Evolutionary conservation across 192 early-diverging fungal species (phyloP).

Genomic region (Coemansia reversa): DNA sequence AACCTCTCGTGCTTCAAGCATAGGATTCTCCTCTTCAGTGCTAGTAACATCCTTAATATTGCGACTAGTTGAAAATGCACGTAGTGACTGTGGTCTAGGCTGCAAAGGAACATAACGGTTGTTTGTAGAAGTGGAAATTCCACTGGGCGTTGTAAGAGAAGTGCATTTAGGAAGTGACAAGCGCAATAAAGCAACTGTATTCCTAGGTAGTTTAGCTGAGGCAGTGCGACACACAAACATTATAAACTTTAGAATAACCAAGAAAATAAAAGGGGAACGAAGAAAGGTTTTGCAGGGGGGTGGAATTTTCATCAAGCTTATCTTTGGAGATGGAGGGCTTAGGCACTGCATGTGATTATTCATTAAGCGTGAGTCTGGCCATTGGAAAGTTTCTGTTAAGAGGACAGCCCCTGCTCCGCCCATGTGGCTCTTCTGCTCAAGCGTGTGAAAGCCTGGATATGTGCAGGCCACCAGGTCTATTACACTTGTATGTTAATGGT

Average conservation of each 20-base stretch:
- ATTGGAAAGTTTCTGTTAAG: neutral
- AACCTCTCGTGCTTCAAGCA: conserved; percentile 60
- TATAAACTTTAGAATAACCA: neutral
- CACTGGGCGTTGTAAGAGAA: neutral
- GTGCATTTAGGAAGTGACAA: neutral
- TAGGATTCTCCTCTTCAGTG: conserved; percentile 50
- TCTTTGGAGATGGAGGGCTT: neutral
- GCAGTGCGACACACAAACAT: neutral
- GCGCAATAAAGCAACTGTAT: neutral
- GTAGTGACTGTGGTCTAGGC: neutral
- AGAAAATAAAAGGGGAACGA: conserved; percentile 5
- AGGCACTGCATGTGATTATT: neutral
- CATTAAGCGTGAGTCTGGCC: too few relatives aligned
- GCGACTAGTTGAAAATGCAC: conserved; percentile 11
- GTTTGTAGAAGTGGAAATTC: neutral
- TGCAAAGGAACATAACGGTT: neutral
- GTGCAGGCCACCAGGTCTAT: neutral
- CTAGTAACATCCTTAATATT: conserved; percentile 18
- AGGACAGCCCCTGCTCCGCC: neutral
- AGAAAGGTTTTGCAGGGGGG: neutral
- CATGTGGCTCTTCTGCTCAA: neutral
- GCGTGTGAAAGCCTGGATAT: neutral
- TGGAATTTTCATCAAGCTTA: conserved; percentile 1
- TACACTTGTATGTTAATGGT: too few relatives aligned
- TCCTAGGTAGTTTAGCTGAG: neutral